Percentiles rank a stretch among this genome's conserved stretches.
These are phyloP conservation scores for Phytopythium cucurbitacearum DNA, from an alignment of 352 stramenopile species.

Conservation along the genomic window DNA sequence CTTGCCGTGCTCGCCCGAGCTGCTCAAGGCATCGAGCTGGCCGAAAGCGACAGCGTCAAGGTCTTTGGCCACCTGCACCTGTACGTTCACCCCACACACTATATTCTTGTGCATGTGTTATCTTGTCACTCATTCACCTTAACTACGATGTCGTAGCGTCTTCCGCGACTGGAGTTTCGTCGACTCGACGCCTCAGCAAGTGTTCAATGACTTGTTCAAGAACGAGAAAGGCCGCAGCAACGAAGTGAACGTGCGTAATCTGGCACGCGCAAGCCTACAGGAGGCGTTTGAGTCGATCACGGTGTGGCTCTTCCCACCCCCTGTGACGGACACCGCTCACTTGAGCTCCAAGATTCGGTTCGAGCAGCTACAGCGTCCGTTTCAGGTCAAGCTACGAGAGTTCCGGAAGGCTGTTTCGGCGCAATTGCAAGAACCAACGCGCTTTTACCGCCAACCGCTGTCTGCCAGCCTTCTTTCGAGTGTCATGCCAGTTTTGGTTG, in stretches of 20 bases:
- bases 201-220: conserved; percentile 76
- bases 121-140: conserved; percentile 3
- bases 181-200: conserved; percentile 72
- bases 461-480: conserved; percentile 67
- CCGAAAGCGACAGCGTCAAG: conserved; percentile 70
- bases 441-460: conserved; percentile 68
- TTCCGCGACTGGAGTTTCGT: conserved; percentile 90
- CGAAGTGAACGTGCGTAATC: conserved; percentile 78
- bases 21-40: conserved; percentile 76
- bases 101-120: background rate
- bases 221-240: conserved; percentile 79
- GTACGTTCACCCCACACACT: conserved; percentile 26
- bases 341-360: conserved; percentile 83
- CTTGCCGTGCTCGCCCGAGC: conserved; percentile 74
- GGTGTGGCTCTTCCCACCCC: conserved; percentile 82
- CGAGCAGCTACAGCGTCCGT: conserved; percentile 71
- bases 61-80: conserved; percentile 87
- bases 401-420: conserved; percentile 64
- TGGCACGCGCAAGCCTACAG: conserved; percentile 65
- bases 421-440: conserved; percentile 71
- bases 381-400: conserved; percentile 73
- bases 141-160: conserved; percentile 29
- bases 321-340: conserved; percentile 73
- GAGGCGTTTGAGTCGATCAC: conserved; percentile 85
- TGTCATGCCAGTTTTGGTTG: conserved; percentile 72